Evolutionary conservation across 176 grass and related monocot species (phyloP), one percentile per base, ranked within the genome.

Genomic region (Rhynchospora pubera): DNA sequence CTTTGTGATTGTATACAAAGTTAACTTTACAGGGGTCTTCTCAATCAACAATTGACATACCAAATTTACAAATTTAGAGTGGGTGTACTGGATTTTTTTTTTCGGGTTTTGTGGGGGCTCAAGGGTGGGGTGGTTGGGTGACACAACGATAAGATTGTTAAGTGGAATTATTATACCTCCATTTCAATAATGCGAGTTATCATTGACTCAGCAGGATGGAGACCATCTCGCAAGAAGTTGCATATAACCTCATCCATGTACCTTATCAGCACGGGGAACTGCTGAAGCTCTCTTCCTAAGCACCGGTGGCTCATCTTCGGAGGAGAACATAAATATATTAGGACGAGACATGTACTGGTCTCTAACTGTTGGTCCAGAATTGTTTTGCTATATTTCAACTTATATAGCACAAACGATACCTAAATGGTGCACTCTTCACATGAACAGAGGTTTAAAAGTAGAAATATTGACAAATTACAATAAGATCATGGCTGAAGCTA

Each of bases 231-330:
- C 59, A 99, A 82, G 82, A 99, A 99, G 57, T 88, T 95, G 61
- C 92, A 89, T 79, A 91, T 91, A 82, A 95, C 96, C 85, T 99
- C 96, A 85, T 99, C 96, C 96, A 95, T 99, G 64, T 87, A 91
- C 83, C 89, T 95, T 19, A 87, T 86, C 44, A 99, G 89, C 66
- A 91, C 67, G 79, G 96, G 96, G 86, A 93, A 99, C 80, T 94
- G 93, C 59, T 99, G 96, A 55, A 99, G 86, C 80, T 99, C 93
- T 62, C 62, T 87, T 77, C 77, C 42, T 85, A 95, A 89, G 83
- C 89, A 95, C 57, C 34, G 76, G 79, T 99, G 96, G 70, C 93
- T 95, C 91, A 99, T 99, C 96, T 99, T 65, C 79, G 85, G 57
- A 39, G 57, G 11, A 88, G 68, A 84, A 86, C 18, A 71, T 0